phyloP scores from a whole-genome alignment of 225 moss, liverwort and hornwort species.

The Climacium dendroides region DNA sequence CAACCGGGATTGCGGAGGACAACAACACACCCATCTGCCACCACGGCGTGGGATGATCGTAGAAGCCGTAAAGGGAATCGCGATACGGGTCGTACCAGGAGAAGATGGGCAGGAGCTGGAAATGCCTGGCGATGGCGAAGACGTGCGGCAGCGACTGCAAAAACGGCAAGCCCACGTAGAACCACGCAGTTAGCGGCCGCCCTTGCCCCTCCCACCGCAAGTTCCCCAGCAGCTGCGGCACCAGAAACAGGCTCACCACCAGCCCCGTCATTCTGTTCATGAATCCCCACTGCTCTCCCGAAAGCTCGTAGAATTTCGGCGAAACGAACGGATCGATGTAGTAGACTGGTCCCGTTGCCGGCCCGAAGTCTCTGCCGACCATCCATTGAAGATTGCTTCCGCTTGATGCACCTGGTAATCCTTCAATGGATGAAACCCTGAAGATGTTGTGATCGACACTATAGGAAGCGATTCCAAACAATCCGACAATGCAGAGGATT shows the following conservation, averaged over 20 bases:
- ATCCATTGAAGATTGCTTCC: neutral
- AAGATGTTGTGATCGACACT: neutral
- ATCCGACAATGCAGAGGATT: neutral
- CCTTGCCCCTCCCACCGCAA: neutral
- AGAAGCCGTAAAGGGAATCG: neutral
- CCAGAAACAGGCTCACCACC: slow-evolving; percentile 5
- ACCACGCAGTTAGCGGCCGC: neutral
- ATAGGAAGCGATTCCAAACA: neutral
- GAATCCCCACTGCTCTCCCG: neutral
- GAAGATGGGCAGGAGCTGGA: slow-evolving; percentile 7
- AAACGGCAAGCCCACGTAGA: slow-evolving; percentile 5
- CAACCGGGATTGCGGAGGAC: neutral
- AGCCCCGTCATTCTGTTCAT: slow-evolving; percentile 6
- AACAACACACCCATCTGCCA: neutral
- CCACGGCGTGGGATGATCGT: neutral
- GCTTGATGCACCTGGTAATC: neutral
- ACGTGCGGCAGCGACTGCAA: slow-evolving; percentile 10
- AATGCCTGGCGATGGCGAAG: neutral
- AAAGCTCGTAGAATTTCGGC: neutral
- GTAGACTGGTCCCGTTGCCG: neutral
- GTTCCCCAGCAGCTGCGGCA: slow-evolving; percentile 19
- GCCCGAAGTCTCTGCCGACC: too few species aligned
- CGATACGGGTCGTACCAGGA: neutral
- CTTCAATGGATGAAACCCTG: too few species aligned
- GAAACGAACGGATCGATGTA: neutral